These are phyloP conservation scores for Podila verticillata DNA, from an alignment of 192 early-diverging fungal species.

Conservation along the genomic window DNA sequence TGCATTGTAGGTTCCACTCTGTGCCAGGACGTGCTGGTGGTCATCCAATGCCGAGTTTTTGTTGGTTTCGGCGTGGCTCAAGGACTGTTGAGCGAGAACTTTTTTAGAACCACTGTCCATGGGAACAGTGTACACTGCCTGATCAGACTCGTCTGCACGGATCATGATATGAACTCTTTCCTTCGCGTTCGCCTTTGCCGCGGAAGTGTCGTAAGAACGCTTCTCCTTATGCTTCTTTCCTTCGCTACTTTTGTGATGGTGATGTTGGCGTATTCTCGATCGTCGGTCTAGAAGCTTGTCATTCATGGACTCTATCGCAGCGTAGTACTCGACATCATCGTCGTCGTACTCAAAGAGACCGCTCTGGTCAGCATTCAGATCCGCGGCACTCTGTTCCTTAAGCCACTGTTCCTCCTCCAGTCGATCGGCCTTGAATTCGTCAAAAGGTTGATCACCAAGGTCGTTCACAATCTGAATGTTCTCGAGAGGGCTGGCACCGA, in stretches of 20 bases:
- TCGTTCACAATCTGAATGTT: constrained; percentile 24
- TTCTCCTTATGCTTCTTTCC: neutral
- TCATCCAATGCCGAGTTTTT: neutral
- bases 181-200: neutral
- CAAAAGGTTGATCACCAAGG: neutral
- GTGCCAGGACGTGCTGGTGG: constrained; percentile 9
- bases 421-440: neutral
- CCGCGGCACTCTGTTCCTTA: constrained; percentile 1
- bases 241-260: constrained; percentile 13
- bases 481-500: constrained; percentile 6
- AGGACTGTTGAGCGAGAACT: constrained; percentile 3
- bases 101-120: neutral
- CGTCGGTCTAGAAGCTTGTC: constrained; percentile 17
- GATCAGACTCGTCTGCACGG: constrained; percentile 9
- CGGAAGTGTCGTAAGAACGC: neutral
- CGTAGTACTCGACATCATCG: neutral
- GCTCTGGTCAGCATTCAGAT: constrained; percentile 2
- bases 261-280: constrained; percentile 19
- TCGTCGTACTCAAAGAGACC: constrained; percentile 5
- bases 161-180: neutral
- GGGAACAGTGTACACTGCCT: constrained; percentile 11
- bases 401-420: constrained; percentile 8
- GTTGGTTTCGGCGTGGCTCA: constrained; percentile 12
- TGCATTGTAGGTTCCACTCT: constrained; percentile 1
- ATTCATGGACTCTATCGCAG: neutral